Conservation (phyloP, 805 yeast genomes). For the Torulaspora indica region DNA sequence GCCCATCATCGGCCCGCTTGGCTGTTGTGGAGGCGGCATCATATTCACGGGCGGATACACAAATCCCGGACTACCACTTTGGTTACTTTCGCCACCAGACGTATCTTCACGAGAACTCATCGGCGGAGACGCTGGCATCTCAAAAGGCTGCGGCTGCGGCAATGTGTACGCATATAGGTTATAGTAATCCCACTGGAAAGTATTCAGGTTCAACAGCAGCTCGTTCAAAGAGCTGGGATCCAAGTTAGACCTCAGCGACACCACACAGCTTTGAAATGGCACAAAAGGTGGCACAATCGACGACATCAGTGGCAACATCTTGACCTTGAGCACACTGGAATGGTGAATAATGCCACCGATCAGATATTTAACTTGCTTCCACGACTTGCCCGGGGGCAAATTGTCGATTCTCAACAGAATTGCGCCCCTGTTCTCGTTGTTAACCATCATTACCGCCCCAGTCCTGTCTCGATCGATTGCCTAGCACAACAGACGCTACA, state of each 20-base stretch:
- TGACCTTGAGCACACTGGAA: slow-evolving; percentile 29
- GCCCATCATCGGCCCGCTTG: slow-evolving; percentile 2
- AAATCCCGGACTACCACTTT: background rate
- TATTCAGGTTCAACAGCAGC: slow-evolving; percentile 27
- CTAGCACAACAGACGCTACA: background rate
- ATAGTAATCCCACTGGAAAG: slow-evolving; percentile 34
- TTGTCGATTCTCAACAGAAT: slow-evolving; percentile 29
- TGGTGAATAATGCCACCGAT: slow-evolving; percentile 35
- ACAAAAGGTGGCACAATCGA: slow-evolving; percentile 33
- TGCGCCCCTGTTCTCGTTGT: slow-evolving; percentile 3
- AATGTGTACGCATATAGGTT: slow-evolving; percentile 28
- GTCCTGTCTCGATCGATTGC: background rate
- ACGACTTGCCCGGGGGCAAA: slow-evolving; percentile 34
- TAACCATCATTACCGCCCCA: slow-evolving; percentile 1
- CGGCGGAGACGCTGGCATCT: slow-evolving; percentile 2
- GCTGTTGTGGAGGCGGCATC: background rate
- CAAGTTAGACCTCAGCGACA: slow-evolving; percentile 21
- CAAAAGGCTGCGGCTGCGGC: slow-evolving; percentile 6
- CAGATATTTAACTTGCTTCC: slow-evolving; percentile 35
- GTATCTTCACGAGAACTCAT: background rate
- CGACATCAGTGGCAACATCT: slow-evolving; percentile 32
- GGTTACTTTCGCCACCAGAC: background rate
- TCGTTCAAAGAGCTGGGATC: slow-evolving; percentile 24
- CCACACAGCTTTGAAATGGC: slow-evolving; percentile 33
- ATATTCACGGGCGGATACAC: slow-evolving; percentile 1